phyloP scores from a whole-genome alignment of 1,284 basidiomycete species.

The Trametes versicolor region DNA sequence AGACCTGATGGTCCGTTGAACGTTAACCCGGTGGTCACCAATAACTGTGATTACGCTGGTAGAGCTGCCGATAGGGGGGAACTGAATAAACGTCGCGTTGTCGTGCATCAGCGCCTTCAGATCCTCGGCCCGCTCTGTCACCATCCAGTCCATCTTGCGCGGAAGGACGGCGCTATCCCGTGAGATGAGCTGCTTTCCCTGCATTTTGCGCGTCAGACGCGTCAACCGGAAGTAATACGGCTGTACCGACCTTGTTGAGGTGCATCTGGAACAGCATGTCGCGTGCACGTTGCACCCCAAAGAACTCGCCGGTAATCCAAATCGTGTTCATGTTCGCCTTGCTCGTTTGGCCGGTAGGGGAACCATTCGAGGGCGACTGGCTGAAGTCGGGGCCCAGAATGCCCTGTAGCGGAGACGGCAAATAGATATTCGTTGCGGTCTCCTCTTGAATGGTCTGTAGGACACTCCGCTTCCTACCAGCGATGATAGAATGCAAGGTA shows the following conservation, averaged over 20 bases:
- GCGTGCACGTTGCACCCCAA: conserved; percentile 92
- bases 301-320: conserved; percentile 98
- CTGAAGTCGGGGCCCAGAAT: conserved; percentile 73
- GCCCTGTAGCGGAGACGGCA: conserved; percentile 91
- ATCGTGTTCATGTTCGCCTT: conserved; percentile 71
- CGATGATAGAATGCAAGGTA: conserved; percentile 93
- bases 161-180: conserved; percentile 94
- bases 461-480: conserved; percentile 88
- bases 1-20: conserved; percentile 93
- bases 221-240: background rate
- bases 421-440: conserved; percentile 96
- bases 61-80: conserved; percentile 91
- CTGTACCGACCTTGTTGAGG: conserved; percentile 77
- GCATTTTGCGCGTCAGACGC: conserved; percentile 18
- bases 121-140: conserved; percentile 92
- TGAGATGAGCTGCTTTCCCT: conserved; percentile 93
- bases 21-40: conserved; percentile 94
- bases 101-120: conserved; percentile 94
- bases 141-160: conserved; percentile 98
- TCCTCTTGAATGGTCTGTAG: conserved; percentile 97
- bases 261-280: conserved; percentile 96
- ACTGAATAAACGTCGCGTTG: conserved; percentile 96
- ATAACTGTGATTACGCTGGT: conserved; percentile 94
- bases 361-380: conserved; percentile 36
- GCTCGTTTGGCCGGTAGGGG: conserved; percentile 35